Evolutionary conservation across 2,329 filamentous ascomycete species (phyloP).

Genomic region (Fusarium albosuccineum): DNA sequence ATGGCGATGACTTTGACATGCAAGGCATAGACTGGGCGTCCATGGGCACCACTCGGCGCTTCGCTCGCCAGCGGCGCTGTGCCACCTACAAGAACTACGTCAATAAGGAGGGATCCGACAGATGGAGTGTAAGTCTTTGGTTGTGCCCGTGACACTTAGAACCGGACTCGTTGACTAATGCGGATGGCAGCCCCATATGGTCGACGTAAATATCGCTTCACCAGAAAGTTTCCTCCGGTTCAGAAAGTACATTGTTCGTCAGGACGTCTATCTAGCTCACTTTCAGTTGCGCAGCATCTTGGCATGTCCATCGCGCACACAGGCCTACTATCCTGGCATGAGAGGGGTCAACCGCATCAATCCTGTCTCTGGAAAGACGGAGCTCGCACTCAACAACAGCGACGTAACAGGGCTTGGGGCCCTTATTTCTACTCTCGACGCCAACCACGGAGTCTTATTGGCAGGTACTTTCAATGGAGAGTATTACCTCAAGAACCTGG

Average conservation of each 20-base stretch:
- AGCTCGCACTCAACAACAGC: slow-evolving; percentile 59
- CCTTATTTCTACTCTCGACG: slow-evolving; percentile 65
- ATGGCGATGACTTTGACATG: slow-evolving; percentile 68
- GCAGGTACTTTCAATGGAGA: slow-evolving; percentile 71
- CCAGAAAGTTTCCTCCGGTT: slow-evolving; percentile 70
- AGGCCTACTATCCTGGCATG: slow-evolving; percentile 68
- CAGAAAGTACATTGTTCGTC: slow-evolving; percentile 66
- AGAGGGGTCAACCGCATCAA: slow-evolving; percentile 66
- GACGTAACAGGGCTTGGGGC: slow-evolving; percentile 53
- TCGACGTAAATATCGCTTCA: slow-evolving; percentile 51
- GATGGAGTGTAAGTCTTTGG: slow-evolving; percentile 60
- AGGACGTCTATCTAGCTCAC: slow-evolving; percentile 69
- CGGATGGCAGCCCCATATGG: slow-evolving; percentile 27
- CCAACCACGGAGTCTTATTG: slow-evolving; percentile 67
- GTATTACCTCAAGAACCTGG: slow-evolving; percentile 63
- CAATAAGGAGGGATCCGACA: slow-evolving; percentile 63
- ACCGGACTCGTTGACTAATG: slow-evolving; percentile 20
- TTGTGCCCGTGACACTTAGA: not conserved
- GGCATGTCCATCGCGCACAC: slow-evolving; percentile 66
- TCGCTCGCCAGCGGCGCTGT: slow-evolving; percentile 62
- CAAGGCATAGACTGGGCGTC: slow-evolving; percentile 71
- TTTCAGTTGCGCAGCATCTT: slow-evolving; percentile 76
- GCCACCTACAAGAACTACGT: slow-evolving; percentile 70
- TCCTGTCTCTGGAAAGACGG: slow-evolving; percentile 61
- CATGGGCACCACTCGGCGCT: slow-evolving; percentile 63